Conservation (phyloP, 1,139 yeast genomes). For the Yamadazyma taylorii region DNA sequence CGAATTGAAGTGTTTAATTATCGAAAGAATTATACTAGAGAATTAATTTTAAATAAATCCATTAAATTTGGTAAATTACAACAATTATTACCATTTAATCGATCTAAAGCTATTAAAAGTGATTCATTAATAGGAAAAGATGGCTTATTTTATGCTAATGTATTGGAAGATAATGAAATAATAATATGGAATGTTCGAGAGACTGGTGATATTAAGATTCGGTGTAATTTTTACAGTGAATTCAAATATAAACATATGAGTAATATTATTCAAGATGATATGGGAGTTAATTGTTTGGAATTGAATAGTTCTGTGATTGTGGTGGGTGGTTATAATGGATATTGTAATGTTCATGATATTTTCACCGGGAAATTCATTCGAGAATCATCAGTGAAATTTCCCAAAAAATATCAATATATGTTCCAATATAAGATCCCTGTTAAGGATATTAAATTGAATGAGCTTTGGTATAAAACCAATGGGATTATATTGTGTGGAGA, state of each 20-base stretch:
- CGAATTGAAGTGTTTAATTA: constrained; percentile 30
- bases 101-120: constrained; percentile 5
- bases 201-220: constrained; percentile 6
- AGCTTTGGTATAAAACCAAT: constrained; percentile 37
- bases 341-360: constrained; percentile 60
- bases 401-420: constrained; percentile 36
- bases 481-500: constrained; percentile 60
- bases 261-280: constrained; percentile 17
- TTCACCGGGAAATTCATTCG: constrained; percentile 57
- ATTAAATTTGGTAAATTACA: constrained; percentile 22
- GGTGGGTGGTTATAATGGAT: constrained; percentile 65
- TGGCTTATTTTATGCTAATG: constrained; percentile 39
- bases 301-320: constrained; percentile 49
- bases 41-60: constrained; percentile 15
- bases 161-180: constrained; percentile 36
- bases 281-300: constrained; percentile 29
- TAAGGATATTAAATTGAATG: constrained; percentile 41
- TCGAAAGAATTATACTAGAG: constrained; percentile 7
- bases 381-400: constrained; percentile 47
- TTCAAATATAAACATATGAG: constrained; percentile 17
- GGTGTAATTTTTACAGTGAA: constrained; percentile 12
- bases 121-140: constrained; percentile 32
- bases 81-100: constrained; percentile 15
- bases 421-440: constrained; percentile 38
- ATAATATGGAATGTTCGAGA: constrained; percentile 45